Evolutionary conservation across 352 stramenopile genomes (phyloP).

Genomic region (Thalassiosira delicatula): DNA sequence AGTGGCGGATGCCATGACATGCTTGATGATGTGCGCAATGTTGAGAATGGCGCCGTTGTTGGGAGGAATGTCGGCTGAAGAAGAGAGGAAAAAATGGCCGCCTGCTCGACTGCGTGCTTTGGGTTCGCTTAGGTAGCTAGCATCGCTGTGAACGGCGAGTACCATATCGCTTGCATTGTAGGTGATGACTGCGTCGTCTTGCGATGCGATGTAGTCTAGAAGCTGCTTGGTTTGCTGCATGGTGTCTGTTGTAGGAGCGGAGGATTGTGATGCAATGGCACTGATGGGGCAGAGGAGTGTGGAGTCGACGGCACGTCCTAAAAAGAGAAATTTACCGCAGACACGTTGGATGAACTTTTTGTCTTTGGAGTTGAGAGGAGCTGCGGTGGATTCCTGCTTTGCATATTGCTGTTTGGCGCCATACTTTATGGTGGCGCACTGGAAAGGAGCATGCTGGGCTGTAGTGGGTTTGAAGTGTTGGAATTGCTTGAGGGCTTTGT

Average conservation of each 20-base stretch:
- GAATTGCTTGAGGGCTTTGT: conserved; percentile 32
- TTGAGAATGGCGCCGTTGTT: conserved; percentile 1
- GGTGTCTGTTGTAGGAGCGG: background rate
- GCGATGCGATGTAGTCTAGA: background rate
- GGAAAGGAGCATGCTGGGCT: conserved; percentile 16
- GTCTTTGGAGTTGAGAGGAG: background rate
- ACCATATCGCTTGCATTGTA: conserved; percentile 1
- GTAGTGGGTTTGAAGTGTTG: background rate
- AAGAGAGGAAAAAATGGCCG: conserved; percentile 8
- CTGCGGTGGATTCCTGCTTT: background rate
- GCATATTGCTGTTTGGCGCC: conserved; percentile 28
- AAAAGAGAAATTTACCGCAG: background rate
- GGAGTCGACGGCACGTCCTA: background rate
- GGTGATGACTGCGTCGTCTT: conserved; percentile 1
- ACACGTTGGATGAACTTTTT: conserved; percentile 4
- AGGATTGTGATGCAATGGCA: conserved; percentile 1
- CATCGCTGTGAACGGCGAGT: conserved; percentile 5
- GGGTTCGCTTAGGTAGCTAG: conserved; percentile 7
- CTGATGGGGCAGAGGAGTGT: conserved; percentile 1
- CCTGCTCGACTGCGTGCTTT: background rate
- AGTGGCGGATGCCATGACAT: background rate
- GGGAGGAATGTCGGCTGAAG: background rate
- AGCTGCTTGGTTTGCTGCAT: background rate
- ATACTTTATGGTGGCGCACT: background rate
- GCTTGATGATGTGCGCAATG: conserved; percentile 7